A percentile compares a stretch with the other conserved stretches of the same genome.
Conservation (phyloP, 495 filamentous ascomycete species). For the Evernia prunastri region DNA sequence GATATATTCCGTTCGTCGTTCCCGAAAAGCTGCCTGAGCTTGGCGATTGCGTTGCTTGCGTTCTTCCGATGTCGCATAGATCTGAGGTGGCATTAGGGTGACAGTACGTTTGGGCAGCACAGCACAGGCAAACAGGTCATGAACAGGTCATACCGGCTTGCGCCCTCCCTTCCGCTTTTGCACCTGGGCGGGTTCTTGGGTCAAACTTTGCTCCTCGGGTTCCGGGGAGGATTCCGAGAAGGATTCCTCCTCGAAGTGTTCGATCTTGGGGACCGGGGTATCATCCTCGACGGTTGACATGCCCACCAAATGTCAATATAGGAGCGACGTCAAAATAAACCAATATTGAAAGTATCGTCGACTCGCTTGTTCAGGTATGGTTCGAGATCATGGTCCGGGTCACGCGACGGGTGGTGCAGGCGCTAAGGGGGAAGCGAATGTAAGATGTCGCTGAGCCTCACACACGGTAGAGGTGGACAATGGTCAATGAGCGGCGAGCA, state of each 20-base stretch:
- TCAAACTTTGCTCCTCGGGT: conserved; percentile 49
- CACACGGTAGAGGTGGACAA: not conserved
- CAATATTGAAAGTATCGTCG: not conserved
- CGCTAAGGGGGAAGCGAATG: conserved; percentile 17
- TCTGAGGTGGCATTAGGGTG: conserved; percentile 43
- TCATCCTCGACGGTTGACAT: conserved; percentile 26
- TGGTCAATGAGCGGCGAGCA: not conserved
- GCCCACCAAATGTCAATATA: conserved; percentile 6
- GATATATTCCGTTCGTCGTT: conserved; percentile 97
- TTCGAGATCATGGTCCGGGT: conserved; percentile 15
- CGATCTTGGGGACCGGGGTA: conserved; percentile 41
- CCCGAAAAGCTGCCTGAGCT: conserved; percentile 93
- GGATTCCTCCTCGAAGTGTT: conserved; percentile 38
- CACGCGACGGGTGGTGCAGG: conserved; percentile 14
- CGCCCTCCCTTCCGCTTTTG: conserved; percentile 95
- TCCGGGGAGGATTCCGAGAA: conserved; percentile 52
- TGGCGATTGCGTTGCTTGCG: conserved; percentile 96
- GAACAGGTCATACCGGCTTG: conserved; percentile 74
- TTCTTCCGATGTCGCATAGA: conserved; percentile 97
- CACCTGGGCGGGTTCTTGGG: conserved; percentile 52
- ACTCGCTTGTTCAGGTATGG: conserved; percentile 15
- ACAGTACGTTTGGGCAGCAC: not conserved
- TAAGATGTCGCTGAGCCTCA: conserved; percentile 12
- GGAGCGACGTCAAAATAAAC: not conserved
- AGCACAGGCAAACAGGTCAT: too few species aligned